These are phyloP conservation scores for Mycosphaerella sp. DNA, from an alignment of 2,329 filamentous ascomycete species.

Conservation along the genomic window DNA sequence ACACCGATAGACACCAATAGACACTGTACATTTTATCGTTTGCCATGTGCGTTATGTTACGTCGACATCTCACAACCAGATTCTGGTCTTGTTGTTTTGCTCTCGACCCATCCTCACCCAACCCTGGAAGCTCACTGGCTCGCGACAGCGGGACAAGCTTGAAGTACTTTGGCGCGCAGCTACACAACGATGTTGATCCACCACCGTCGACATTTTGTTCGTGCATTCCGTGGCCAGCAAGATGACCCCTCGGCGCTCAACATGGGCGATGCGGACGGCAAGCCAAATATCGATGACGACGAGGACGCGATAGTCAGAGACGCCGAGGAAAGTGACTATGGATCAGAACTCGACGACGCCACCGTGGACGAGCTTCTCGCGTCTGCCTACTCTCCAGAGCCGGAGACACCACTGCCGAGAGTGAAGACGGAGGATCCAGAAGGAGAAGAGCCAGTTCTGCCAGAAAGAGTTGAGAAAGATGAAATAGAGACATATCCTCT, in stretches of 20 bases:
- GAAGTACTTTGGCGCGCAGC: background rate
- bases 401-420: background rate
- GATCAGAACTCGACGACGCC: conserved; percentile 56
- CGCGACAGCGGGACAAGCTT: conserved; percentile 5
- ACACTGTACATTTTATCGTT: too few relatives aligned
- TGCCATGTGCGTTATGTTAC: too few relatives aligned
- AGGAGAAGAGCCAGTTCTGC: conserved; percentile 21
- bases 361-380: conserved; percentile 48
- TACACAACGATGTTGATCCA: background rate
- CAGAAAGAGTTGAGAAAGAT: conserved; percentile 19
- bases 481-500: conserved; percentile 13
- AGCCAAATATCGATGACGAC: conserved; percentile 2
- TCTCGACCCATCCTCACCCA: background rate
- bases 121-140: background rate
- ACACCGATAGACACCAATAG: background rate
- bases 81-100: background rate
- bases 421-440: conserved; percentile 16
- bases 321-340: conserved; percentile 51
- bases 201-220: background rate
- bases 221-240: conserved; percentile 4
- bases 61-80: background rate
- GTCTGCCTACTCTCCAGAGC: conserved; percentile 35
- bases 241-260: background rate
- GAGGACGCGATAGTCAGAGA: conserved; percentile 9
- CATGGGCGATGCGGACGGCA: background rate